These are phyloP conservation scores for Gracilaria gracilis DNA, from an alignment of 23 red algal genomes.

Conservation along the genomic window DNA sequence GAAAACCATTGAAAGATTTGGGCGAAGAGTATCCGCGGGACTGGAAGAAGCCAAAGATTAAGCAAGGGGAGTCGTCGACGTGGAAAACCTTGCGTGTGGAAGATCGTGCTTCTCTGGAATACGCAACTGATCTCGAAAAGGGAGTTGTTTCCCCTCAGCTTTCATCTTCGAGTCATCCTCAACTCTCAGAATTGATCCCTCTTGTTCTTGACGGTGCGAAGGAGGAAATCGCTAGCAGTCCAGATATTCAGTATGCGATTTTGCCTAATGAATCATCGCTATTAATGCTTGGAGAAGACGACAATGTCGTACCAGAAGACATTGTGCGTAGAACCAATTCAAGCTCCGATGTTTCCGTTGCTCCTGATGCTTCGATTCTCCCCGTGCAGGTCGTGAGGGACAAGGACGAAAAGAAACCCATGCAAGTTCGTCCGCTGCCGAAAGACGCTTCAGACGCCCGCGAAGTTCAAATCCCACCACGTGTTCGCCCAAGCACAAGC, in stretches of 20 bases:
- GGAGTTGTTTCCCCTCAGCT: neutral
- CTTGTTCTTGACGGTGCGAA: neutral
- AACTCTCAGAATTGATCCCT: neutral
- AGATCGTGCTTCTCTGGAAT: neutral
- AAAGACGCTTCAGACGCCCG: constrained; percentile 61
- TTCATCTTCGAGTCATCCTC: neutral
- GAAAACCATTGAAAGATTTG: constrained; percentile 14
- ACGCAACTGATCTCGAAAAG: constrained; percentile 18
- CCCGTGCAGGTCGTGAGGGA: neutral
- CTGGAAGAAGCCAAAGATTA: constrained; percentile 43
- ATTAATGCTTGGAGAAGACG: constrained; percentile 61
- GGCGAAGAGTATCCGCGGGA: constrained; percentile 29
- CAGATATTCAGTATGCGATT: constrained; percentile 45
- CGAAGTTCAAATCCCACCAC: constrained; percentile 19
- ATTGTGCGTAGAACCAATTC: constrained; percentile 15
- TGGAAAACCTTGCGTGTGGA: neutral
- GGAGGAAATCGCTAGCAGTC: neutral
- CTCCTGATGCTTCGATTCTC: neutral
- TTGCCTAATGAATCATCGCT: constrained; percentile 49
- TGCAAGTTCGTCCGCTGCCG: constrained; percentile 53
- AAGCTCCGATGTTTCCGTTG: neutral
- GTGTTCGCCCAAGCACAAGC: neutral
- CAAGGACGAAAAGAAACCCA: constrained; percentile 2
- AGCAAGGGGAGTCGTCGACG: neutral
- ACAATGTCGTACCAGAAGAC: constrained; percentile 61